Evolutionary conservation across 164 flowering plant genomes (phyloP), one percentile per base, ranked within the genome.

Genomic region (Pachysandra terminalis): DNA sequence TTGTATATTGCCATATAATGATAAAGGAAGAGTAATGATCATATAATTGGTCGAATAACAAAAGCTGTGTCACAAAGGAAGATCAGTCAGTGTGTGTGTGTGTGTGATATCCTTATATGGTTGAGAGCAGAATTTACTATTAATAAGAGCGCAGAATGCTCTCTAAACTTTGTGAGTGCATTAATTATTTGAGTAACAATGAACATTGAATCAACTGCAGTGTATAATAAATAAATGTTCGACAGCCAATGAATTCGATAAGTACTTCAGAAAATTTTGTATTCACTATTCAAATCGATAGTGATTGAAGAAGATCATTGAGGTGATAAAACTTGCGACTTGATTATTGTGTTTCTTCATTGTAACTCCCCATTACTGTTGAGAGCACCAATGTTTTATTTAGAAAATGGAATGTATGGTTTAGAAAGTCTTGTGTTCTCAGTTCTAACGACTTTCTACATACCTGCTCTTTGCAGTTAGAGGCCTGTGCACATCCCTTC

Each of bases 401-500:
- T 1, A 45, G 17, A 45, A 45, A 45, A 45, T 10, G 10, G 1
- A 45, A 45, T 10, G 51, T 1, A 45, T 45, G 1, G 10, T 45
- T 45, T 45, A 15, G 51, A 45, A 40, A 40, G n/a, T n/a, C n/a
- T n/a, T n/a, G n/a, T n/a, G 45, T 40, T 40, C 45, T 21, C 41
- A 6, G 26, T 55, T 49, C 5, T 26, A 7, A 6, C 25, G 14
- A 45, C 22, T 37, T 62, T 19, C 21, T 41, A 28, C 27, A 5
- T 49, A 2, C 19, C 25, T 27, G 45, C 22, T 37, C 28, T 52
- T 57, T 69, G 66, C 83, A 94, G 98, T 70, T 91, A 82, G 98
- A 94, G 71, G 98, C 98, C 32, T 94, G 97, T 69, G 88, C 89
- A 13, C 98, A 94, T 73, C 87, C 87, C 14, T 94, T 91, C 80